Evolutionary conservation across 2,329 filamentous ascomycete genomes (phyloP).

Genomic region (Fusarium sp.): DNA sequence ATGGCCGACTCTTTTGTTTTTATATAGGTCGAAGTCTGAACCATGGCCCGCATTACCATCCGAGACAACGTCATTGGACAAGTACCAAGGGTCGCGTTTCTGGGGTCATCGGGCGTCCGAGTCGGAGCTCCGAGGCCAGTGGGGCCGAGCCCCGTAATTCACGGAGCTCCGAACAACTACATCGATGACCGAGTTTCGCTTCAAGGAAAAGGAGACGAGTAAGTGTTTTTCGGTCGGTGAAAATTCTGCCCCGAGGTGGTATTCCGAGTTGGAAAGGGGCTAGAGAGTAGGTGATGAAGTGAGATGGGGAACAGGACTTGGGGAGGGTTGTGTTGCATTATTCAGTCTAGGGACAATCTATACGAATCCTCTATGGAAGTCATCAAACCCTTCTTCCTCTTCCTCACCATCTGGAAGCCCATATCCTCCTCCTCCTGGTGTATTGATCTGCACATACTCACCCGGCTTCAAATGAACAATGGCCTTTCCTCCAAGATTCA

Average conservation of each 20-base stretch:
- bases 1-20: background rate
- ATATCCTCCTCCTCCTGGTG: constrained; percentile 51
- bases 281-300: background rate
- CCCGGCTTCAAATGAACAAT: constrained; percentile 48
- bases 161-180: background rate
- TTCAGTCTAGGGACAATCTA: background rate
- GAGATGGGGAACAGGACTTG: background rate
- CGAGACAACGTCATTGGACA: background rate
- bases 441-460: constrained; percentile 52
- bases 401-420: constrained; percentile 4
- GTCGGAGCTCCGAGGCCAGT: background rate
- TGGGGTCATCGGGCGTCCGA: background rate
- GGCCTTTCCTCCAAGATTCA: constrained; percentile 44
- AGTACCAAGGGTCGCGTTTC: background rate
- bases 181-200: background rate
- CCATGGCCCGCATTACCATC: background rate
- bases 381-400: background rate
- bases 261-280: background rate
- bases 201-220: background rate
- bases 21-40: background rate
- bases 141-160: background rate
- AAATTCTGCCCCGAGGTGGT: background rate
- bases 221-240: background rate
- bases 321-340: background rate
- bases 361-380: constrained; percentile 22